A percentile compares a stretch with the other conserved stretches of the same genome.
Conservation (phyloP, 2,329 filamentous ascomycete genomes). For the Talaromyces sp. region DNA sequence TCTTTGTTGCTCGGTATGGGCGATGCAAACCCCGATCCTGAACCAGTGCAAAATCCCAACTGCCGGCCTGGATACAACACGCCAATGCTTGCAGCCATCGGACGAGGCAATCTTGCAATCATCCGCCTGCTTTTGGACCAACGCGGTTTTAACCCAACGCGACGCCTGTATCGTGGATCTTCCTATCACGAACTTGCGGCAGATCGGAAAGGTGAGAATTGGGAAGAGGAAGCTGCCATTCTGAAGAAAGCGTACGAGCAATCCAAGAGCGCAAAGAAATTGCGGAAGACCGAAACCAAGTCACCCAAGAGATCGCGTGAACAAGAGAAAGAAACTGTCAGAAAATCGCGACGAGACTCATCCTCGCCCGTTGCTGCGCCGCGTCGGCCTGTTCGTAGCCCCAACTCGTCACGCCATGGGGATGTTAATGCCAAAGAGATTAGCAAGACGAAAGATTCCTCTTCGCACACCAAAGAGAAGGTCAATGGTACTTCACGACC, state of each 20-base stretch:
- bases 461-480: conserved; percentile 8
- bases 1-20: conserved; percentile 71
- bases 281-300: conserved; percentile 28
- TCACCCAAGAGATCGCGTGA: conserved; percentile 38
- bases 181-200: conserved; percentile 85
- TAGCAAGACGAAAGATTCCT: conserved; percentile 4
- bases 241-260: conserved; percentile 61
- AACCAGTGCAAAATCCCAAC: conserved; percentile 50
- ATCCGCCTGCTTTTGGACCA: conserved; percentile 75
- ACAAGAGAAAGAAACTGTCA: conserved; percentile 35
- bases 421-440: conserved; percentile 22
- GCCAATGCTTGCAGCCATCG: conserved; percentile 90
- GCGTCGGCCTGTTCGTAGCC: conserved; percentile 29
- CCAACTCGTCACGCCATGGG: conserved; percentile 22
- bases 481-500: conserved; percentile 15
- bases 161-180: conserved; percentile 65
- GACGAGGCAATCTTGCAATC: conserved; percentile 78
- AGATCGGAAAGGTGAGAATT: conserved; percentile 76
- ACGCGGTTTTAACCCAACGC: conserved; percentile 75
- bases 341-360: conserved; percentile 30
- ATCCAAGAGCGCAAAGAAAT: conserved; percentile 26
- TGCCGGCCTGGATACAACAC: conserved; percentile 71
- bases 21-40: conserved; percentile 63
- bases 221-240: conserved; percentile 81
- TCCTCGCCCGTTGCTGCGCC: conserved; percentile 33